Base-by-base conservation (phyloP, 257 asterid species). In the Nicotiana attenuata region DNA sequence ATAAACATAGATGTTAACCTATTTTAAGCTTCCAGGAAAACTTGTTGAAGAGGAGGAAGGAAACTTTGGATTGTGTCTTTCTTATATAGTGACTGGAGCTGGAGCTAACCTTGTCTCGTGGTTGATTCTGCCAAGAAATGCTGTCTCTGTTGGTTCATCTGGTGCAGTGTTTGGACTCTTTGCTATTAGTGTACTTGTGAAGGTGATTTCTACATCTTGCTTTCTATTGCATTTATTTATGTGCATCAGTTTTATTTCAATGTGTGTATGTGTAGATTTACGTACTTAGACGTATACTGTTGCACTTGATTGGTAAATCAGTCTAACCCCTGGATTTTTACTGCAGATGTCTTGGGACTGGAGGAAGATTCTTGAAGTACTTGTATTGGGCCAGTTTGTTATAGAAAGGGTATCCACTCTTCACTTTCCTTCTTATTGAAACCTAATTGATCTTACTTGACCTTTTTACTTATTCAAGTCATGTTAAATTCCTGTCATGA, bases 1-100 rank as follows among this genome's bases (percentile, higher is more conserved):
- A 35, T 41, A 78, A 65, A 53, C 45, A 63, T 16, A 83, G 50
- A 63, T 50, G 20, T 55, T 77, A 64, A 10, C 41, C 69, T 66
- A 45, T 52, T 77, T 69, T 66, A 63, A 80, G 56, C 16, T 60
- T 83, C 67, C 83, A 96, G 97, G 99, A 81, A 96, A 94, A 81
- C 97, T 96, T 38, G 97, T 96, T 88, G 98, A 96, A 86, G 99
- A 96, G 91, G 99, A 94, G 89, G 98, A 94, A 92, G 97, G 99
- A 55, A 91, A 90, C 87, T 87, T 94, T 82, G 99, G 93, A 50
- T 87, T 96, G 22, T 96, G 99, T 98, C 93, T 96, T 78, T 96
- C 97, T 65, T 96, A 96, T 82, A 87, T 94, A 69, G 76, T 96
- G 87, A 96, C 98, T 1, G 99, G 99, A 41, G 97, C 96, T 24